Conservation (phyloP, 306 rosid genomes). For the Morella rubra region DNA sequence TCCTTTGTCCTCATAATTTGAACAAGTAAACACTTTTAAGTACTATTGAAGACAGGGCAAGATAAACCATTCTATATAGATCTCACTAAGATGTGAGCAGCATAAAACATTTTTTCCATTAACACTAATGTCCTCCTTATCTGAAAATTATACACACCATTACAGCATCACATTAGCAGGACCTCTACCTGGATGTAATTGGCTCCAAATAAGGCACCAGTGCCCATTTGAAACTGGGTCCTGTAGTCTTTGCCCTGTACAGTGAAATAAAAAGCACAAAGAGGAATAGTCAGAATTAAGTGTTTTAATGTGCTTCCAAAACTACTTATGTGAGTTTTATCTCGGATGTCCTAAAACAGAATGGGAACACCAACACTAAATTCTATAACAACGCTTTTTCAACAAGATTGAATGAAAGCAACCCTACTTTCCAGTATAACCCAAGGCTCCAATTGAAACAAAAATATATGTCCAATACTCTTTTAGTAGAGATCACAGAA, state of each 20-base stretch:
- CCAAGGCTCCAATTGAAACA: not conserved
- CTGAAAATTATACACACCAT: not conserved
- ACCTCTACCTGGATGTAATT: constrained; percentile 85
- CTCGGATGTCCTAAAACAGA: no score
- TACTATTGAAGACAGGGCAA: no score
- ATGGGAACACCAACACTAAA: no score
- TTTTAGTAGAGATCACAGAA: not conserved
- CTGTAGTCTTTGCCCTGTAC: constrained; percentile 84
- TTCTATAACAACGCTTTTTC: no score
- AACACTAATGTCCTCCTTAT: not conserved
- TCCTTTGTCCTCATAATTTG: no score
- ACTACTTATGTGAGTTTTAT: not conserved
- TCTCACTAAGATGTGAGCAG: no score
- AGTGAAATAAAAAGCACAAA: not conserved
- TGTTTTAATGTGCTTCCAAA: not conserved
- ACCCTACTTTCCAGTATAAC: not conserved
- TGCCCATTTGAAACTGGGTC: constrained; percentile 90
- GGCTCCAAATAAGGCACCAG: constrained; percentile 91
- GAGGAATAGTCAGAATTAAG: not conserved
- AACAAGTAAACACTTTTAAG: no score
- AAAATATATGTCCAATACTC: not conserved
- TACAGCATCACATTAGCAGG: constrained; percentile 9
- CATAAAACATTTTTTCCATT: no score
- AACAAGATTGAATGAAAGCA: not conserved
- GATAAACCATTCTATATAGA: no score